Evolutionary conservation across 495 filamentous ascomycete genomes (phyloP).

Genomic region (Podospora conica): DNA sequence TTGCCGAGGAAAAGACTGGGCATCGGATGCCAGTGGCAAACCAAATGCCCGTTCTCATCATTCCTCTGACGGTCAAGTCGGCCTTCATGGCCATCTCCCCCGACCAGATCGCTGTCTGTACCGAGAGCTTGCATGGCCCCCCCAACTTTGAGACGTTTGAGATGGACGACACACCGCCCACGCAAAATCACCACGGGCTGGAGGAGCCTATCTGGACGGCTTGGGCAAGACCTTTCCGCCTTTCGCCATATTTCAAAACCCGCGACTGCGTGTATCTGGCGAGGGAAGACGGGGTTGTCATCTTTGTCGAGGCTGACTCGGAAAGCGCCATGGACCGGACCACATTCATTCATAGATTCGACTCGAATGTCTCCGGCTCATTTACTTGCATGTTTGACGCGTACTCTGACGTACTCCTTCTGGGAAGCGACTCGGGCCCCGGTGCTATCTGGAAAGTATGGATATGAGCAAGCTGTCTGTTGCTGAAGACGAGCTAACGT

Average conservation of each 20-base stretch:
- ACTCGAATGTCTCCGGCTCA: slow-evolving; percentile 56
- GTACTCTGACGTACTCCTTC: slow-evolving; percentile 68
- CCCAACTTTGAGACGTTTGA: slow-evolving; percentile 37
- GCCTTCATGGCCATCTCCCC: slow-evolving; percentile 61
- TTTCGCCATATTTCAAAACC: slow-evolving; percentile 48
- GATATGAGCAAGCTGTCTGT: background rate
- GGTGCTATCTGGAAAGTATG: slow-evolving; percentile 67
- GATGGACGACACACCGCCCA: slow-evolving; percentile 24
- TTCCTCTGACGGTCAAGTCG: slow-evolving; percentile 58
- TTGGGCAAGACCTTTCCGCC: slow-evolving; percentile 69
- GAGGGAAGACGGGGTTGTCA: slow-evolving; percentile 71
- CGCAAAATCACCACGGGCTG: slow-evolving; percentile 34
- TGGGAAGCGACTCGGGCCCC: slow-evolving; percentile 73
- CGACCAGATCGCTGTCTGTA: slow-evolving; percentile 53
- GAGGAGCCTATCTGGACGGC: slow-evolving; percentile 46
- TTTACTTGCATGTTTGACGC: slow-evolving; percentile 51
- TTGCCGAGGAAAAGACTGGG: slow-evolving; percentile 37
- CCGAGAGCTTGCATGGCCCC: slow-evolving; percentile 47
- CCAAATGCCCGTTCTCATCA: slow-evolving; percentile 58
- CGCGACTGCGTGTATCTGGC: slow-evolving; percentile 72
- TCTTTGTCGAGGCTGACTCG: slow-evolving; percentile 58
- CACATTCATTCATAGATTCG: slow-evolving; percentile 52
- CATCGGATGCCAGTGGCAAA: slow-evolving; percentile 53
- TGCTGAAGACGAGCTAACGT: background rate
- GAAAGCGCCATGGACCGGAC: slow-evolving; percentile 42